phyloP scores from a whole-genome alignment of 345 rosid genomes.

The Hibiscus syriacus region DNA sequence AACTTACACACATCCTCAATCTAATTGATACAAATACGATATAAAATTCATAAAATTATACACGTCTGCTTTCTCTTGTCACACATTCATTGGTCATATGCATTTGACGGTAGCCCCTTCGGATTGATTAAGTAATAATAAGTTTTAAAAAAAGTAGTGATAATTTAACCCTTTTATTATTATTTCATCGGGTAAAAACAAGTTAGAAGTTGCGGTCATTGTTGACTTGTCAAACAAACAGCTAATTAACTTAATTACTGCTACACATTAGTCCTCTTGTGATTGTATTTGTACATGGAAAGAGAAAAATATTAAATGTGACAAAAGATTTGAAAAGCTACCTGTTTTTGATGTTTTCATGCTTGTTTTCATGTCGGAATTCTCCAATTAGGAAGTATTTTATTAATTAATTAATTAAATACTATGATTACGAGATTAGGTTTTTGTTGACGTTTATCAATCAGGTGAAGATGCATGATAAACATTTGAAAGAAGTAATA shows the following conservation, averaged over 20 bases:
- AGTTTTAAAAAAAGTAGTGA: too few relatives aligned
- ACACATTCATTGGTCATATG: too few relatives aligned
- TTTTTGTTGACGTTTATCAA: background rate
- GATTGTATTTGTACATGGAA: background rate
- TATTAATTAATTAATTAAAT: background rate
- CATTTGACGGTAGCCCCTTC: slow-evolving; percentile 4
- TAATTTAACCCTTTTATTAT: background rate
- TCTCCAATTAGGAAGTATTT: background rate
- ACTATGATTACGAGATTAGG: too few relatives aligned
- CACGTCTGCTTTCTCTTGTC: too few relatives aligned
- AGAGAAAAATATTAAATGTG: background rate
- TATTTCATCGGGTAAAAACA: background rate
- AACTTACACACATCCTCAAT: too few relatives aligned
- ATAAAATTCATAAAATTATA: too few relatives aligned
- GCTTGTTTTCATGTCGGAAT: background rate
- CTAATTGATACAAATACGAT: too few relatives aligned
- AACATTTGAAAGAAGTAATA: background rate
- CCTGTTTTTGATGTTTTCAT: slow-evolving; percentile 4
- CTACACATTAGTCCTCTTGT: slow-evolving; percentile 3
- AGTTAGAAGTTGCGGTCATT: slow-evolving; percentile 10
- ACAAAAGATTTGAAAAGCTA: background rate
- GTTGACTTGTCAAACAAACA: background rate
- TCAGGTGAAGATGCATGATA: background rate
- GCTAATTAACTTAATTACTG: background rate
- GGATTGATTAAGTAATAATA: too few relatives aligned